Percentiles rank a stretch among this genome's conserved stretches.
phyloP scores from a whole-genome alignment of 345 rosid species.

The Conringia planisiliqua region DNA sequence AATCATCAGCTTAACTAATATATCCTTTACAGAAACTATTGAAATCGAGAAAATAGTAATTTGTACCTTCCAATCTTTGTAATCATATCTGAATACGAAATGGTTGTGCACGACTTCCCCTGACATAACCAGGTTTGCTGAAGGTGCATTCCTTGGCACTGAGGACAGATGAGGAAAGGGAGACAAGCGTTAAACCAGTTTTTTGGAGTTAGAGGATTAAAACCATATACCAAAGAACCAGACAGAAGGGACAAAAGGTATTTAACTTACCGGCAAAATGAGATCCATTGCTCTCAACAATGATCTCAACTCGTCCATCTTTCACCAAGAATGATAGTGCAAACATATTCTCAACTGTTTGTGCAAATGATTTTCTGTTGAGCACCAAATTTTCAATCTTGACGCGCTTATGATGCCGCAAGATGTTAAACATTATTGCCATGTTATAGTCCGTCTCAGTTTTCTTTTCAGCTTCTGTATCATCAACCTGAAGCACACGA shows the following conservation, averaged over 20 bases:
- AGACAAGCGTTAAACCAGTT: not conserved
- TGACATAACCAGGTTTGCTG: conserved; percentile 43
- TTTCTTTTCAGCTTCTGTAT: conserved; percentile 45
- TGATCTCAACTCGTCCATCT: conserved; percentile 72
- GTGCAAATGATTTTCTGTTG: conserved; percentile 76
- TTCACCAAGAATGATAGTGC: conserved; percentile 82
- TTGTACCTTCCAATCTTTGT: conserved; percentile 74
- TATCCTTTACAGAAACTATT: too few relatives aligned
- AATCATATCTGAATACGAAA: conserved; percentile 75
- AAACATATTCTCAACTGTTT: conserved; percentile 77
- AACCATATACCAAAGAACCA: not conserved
- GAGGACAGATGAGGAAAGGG: conserved; percentile 1
- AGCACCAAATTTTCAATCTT: conserved; percentile 64
- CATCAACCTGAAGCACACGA: conserved; percentile 44
- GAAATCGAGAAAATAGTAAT: too few relatives aligned
- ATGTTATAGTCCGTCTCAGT: conserved; percentile 76
- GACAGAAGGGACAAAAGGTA: not conserved
- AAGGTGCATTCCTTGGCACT: conserved; percentile 83
- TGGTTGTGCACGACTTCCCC: conserved; percentile 57
- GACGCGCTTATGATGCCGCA: conserved; percentile 44
- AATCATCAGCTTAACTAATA: too few relatives aligned
- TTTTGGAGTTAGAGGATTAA: conserved; percentile 11
- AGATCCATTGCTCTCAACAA: conserved; percentile 48
- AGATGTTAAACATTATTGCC: conserved; percentile 61
- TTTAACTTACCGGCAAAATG: conserved; percentile 63